phyloP scores from a whole-genome alignment of 148 eudicot species.

The Cornus kousa region DNA sequence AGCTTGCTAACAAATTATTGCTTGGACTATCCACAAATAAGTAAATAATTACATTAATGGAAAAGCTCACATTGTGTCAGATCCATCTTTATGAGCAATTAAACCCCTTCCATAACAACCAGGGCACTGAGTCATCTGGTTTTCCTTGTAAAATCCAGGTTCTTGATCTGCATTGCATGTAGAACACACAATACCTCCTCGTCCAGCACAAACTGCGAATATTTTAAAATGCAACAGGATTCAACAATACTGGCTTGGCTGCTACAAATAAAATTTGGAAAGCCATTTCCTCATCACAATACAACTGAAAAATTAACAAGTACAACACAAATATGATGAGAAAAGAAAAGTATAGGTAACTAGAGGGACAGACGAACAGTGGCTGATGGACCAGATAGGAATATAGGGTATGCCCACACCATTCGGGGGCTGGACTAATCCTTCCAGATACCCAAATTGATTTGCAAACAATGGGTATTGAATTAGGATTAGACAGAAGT shows the following conservation, averaged over 20 bases:
- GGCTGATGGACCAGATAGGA: neutral
- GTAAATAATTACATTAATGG: neutral
- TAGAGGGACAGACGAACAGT: neutral
- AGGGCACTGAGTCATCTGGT: constrained; percentile 69
- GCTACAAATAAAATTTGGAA: neutral
- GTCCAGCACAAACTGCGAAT: constrained; percentile 69
- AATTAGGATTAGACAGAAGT: too few relatives aligned
- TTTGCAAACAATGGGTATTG: too few relatives aligned
- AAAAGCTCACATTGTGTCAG: constrained; percentile 78
- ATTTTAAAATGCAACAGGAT: constrained; percentile 20
- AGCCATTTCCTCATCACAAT: neutral
- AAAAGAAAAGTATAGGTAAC: neutral
- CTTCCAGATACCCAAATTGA: too few relatives aligned
- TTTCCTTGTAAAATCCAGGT: constrained; percentile 77
- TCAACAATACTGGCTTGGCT: neutral
- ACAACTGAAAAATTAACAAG: neutral
- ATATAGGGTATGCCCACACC: neutral
- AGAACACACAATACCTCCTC: constrained; percentile 66
- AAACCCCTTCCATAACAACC: constrained; percentile 91
- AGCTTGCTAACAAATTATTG: neutral
- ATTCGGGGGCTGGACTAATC: too few relatives aligned
- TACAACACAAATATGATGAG: neutral
- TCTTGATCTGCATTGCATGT: constrained; percentile 85
- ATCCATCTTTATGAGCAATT: constrained; percentile 90
- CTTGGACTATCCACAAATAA: neutral